Evolutionary conservation across 176 grass and related monocot species (phyloP).

Genomic region (Phyllostachys edulis): DNA sequence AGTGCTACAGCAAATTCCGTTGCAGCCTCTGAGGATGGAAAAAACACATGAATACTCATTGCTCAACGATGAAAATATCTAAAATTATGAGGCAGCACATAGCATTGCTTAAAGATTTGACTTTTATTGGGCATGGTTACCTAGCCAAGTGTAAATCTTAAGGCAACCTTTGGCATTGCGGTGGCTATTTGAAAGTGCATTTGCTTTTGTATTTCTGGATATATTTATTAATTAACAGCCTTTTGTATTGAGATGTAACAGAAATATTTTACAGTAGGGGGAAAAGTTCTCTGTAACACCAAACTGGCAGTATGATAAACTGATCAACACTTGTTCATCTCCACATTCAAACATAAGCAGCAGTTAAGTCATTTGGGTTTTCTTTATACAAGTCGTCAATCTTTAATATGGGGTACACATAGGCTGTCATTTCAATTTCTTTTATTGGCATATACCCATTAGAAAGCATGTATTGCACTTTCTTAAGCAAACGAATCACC

Average conservation of each 20-base stretch:
- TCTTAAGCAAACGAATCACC: not conserved
- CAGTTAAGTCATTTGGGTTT: not conserved
- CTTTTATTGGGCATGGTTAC: not conserved
- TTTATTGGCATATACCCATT: not conserved
- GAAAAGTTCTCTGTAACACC: not conserved
- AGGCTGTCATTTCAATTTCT: not conserved
- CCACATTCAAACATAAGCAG: not conserved
- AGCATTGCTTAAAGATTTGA: slow-evolving; percentile 1
- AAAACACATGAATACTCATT: slow-evolving; percentile 22
- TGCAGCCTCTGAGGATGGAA: slow-evolving; percentile 61
- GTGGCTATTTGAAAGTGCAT: not conserved
- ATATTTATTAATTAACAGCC: not conserved
- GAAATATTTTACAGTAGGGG: not conserved
- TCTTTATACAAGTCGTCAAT: not conserved
- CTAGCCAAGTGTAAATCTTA: not conserved
- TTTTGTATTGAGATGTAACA: not conserved
- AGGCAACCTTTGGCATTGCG: not conserved
- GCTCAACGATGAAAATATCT: slow-evolving; percentile 7
- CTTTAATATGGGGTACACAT: not conserved
- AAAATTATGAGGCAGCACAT: slow-evolving; percentile 18
- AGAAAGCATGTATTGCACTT: not conserved
- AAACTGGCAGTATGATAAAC: not conserved
- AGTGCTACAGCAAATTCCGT: slow-evolving; percentile 87
- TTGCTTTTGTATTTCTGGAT: not conserved
- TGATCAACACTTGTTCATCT: not conserved